Evolutionary conservation across 2,329 filamentous ascomycete species (phyloP).

Genomic region (Botrytis medusae): DNA sequence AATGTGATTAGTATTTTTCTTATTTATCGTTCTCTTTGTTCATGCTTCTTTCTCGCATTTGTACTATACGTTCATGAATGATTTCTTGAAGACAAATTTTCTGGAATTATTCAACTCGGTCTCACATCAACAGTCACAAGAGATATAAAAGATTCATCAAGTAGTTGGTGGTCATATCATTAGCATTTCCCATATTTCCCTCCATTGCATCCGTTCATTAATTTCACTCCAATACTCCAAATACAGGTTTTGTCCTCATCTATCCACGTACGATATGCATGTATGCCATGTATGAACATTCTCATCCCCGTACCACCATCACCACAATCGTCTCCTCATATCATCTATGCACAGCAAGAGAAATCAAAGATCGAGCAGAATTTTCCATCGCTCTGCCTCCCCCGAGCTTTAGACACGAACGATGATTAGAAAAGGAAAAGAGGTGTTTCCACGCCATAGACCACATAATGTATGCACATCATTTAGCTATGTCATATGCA

Average conservation of each 20-base stretch:
- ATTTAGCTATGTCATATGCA: slow-evolving; percentile 10
- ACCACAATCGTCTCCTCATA: background rate
- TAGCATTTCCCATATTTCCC: slow-evolving; percentile 17
- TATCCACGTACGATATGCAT: slow-evolving; percentile 20
- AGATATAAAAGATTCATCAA: background rate
- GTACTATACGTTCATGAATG: background rate
- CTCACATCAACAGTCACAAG: background rate
- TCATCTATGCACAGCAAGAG: slow-evolving; percentile 15
- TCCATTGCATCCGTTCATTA: slow-evolving; percentile 11
- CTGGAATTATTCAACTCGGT: background rate
- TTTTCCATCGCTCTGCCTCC: background rate
- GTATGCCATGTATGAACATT: slow-evolving; percentile 13
- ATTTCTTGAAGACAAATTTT: background rate
- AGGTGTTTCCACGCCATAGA: background rate
- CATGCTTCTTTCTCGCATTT: background rate
- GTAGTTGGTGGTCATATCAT: slow-evolving; percentile 17
- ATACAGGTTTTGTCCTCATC: slow-evolving; percentile 4
- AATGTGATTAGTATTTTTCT: background rate
- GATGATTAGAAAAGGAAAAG: slow-evolving; percentile 1
- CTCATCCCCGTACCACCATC: background rate
- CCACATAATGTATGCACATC: slow-evolving; percentile 8
- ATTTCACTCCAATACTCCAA: slow-evolving; percentile 15
- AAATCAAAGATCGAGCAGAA: background rate
- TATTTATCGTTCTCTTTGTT: background rate
- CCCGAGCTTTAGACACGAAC: background rate